Evolutionary conservation across 768 basidiomycete species (phyloP).

Genomic region (Boletellus emodensis): DNA sequence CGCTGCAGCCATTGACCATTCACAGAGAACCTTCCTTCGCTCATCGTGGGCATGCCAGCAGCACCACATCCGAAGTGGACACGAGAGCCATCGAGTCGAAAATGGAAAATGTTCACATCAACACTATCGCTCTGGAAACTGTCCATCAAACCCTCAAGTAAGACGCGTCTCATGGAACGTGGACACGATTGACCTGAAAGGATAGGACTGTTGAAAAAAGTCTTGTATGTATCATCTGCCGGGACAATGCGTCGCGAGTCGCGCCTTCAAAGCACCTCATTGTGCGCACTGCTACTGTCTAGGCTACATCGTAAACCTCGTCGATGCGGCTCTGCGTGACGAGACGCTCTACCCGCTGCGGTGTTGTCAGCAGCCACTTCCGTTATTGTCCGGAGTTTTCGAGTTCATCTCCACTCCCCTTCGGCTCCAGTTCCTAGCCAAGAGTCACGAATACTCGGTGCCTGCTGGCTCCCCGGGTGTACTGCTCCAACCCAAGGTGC

Average conservation of each 20-base stretch:
- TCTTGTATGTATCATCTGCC: conserved; percentile 39
- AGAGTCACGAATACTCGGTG: conserved; percentile 44
- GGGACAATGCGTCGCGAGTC: conserved; percentile 25
- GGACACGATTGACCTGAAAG: background rate
- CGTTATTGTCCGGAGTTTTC: conserved; percentile 20
- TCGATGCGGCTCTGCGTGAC: conserved; percentile 41
- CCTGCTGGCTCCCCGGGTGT: conserved; percentile 43
- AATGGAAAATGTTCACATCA: conserved; percentile 3
- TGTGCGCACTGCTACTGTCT: conserved; percentile 48
- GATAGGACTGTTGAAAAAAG: background rate
- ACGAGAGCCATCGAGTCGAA: background rate
- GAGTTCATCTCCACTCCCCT: conserved; percentile 30
- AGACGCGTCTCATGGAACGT: background rate
- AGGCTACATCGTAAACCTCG: conserved; percentile 41
- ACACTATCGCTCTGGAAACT: background rate
- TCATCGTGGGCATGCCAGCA: background rate
- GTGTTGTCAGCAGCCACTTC: conserved; percentile 43
- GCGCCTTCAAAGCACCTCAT: conserved; percentile 33
- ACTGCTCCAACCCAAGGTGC: conserved; percentile 47
- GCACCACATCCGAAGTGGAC: background rate
- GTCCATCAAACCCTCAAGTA: background rate
- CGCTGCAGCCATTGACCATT: conserved; percentile 1
- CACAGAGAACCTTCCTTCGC: conserved; percentile 1
- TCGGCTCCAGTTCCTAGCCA: conserved; percentile 35
- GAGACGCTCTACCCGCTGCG: conserved; percentile 51